A percentile compares a stretch with the other conserved stretches of the same genome.
These are phyloP conservation scores for Silene coronaria DNA, from an alignment of 179 eudicot genomes.

Conservation along the genomic window DNA sequence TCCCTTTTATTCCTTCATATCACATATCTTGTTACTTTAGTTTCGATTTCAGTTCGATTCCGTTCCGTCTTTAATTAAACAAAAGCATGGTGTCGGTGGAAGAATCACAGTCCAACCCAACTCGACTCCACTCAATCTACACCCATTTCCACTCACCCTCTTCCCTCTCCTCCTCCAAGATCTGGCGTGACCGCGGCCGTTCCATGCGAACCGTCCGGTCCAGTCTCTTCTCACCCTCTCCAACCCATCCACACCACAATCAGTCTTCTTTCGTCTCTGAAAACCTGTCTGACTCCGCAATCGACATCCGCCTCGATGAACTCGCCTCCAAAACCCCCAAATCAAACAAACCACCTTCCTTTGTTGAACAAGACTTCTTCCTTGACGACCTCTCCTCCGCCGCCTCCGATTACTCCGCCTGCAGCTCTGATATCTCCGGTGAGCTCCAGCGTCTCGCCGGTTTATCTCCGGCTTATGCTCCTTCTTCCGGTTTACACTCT, in stretches of 20 bases:
- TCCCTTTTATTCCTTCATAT: too few relatives aligned
- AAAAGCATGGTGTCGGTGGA: constrained; percentile 36
- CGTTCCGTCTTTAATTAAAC: not conserved
- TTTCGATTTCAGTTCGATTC: not conserved
- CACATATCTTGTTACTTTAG: not conserved
- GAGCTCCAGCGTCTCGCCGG: constrained; percentile 70
- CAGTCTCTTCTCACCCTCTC: constrained; percentile 34
- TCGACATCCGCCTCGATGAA: constrained; percentile 61
- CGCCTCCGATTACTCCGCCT: constrained; percentile 56
- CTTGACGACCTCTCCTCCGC: constrained; percentile 45
- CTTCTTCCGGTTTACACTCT: constrained; percentile 13
- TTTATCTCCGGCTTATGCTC: not conserved
- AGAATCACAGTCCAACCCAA: constrained; percentile 24
- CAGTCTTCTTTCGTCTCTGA: constrained; percentile 27
- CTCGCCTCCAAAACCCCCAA: constrained; percentile 45
- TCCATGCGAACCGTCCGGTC: constrained; percentile 94
- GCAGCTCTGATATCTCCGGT: constrained; percentile 84
- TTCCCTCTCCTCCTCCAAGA: constrained; percentile 39
- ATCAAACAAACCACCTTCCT: constrained; percentile 13
- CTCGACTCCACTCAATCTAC: constrained; percentile 29
- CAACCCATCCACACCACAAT: not conserved
- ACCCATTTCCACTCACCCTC: constrained; percentile 35
- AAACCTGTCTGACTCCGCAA: constrained; percentile 59
- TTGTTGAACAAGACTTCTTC: constrained; percentile 36
- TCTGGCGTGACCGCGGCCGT: constrained; percentile 60